Evolutionary conservation across 371 early-diverging fungal genomes (phyloP).

Genomic region (Mucor indicus): DNA sequence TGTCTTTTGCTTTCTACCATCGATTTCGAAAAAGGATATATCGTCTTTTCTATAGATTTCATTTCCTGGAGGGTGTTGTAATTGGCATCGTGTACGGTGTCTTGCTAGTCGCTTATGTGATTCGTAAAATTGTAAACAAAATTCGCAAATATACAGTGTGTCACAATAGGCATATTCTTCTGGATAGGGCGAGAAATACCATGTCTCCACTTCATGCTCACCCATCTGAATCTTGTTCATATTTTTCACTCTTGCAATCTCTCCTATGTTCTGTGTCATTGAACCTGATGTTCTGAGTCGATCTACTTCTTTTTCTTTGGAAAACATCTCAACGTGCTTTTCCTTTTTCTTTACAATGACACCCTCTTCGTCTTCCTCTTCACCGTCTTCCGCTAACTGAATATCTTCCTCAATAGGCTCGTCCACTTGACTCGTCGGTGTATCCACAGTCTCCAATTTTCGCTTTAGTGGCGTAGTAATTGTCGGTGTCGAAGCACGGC

Average conservation of each 20-base stretch:
- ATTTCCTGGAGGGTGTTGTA: conserved; percentile 93
- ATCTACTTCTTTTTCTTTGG: conserved; percentile 91
- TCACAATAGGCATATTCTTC: conserved; percentile 72
- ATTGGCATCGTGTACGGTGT: conserved; percentile 77
- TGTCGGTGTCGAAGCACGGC: conserved; percentile 8
- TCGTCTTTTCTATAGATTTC: conserved; percentile 89
- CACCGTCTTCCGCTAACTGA: conserved; percentile 14
- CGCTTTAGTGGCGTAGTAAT: conserved; percentile 10
- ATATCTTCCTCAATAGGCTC: conserved; percentile 12
- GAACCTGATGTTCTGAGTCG: conserved; percentile 87
- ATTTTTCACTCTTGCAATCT: conserved; percentile 93
- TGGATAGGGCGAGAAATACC: conserved; percentile 98
- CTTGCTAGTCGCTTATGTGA: conserved; percentile 62
- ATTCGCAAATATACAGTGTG: conserved; percentile 90
- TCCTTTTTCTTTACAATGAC: conserved; percentile 23
- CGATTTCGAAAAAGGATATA: conserved; percentile 91
- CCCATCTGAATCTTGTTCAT: conserved; percentile 93
- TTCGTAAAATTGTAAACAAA: conserved; percentile 84
- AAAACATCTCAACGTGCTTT: conserved; percentile 45
- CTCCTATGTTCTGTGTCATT: conserved; percentile 92
- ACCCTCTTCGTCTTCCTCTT: conserved; percentile 47
- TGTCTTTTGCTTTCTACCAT: conserved; percentile 84
- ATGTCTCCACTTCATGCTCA: conserved; percentile 90
- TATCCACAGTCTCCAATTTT: conserved; percentile 30
- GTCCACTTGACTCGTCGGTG: conserved; percentile 1